Base-by-base conservation (phyloP, 306 rosid species). In the Medicago arabica region DNA sequence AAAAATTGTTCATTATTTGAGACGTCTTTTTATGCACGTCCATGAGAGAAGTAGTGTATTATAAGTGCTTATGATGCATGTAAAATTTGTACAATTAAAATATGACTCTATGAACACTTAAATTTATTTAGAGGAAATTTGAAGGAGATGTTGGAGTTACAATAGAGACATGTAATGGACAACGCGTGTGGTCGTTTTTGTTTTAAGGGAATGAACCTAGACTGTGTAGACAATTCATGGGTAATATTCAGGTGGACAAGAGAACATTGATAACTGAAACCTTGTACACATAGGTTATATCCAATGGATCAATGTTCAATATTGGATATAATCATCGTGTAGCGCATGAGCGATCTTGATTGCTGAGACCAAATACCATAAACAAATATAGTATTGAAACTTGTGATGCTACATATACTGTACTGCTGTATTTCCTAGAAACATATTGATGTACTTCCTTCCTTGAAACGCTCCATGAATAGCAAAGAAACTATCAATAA, bases 241-340 rank as follows among this genome's bases (percentile, higher is more conserved):
- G 74, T 2, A 46, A 57, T 41, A 66, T 66, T 63, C 69, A 16
- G 39, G 65, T 71, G 77, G 87, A 78, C 80, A 81, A 76, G 81
- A 66, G 82, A 72, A 86, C 78, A 82, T 82, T 62, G 87, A 78
- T 71, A 69, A 49, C 74, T 72, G 86, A 69, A 78, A 78, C 82
- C 80, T 78, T 80, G 77, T 69, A 78, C 71, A 80, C 68, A 73
- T 55, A 59, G n/a, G 57, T 36, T 61, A 46, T 59, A 41, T 40
- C 73, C 78, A 68, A 79, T 81, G 91, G 83, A 87, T 80, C 79
- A 58, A 79, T 77, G 88, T 83, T 85, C 93, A 85, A 83, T 6
- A 34, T 34, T 89, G 93, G 83, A 87, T 80, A 73, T 70, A 76
- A 89, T 83, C 63, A 80, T 83, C 80, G 83, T 82, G 89, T 69